Conservation (phyloP, 306 rosid species). For the Quercus wislizeni region DNA sequence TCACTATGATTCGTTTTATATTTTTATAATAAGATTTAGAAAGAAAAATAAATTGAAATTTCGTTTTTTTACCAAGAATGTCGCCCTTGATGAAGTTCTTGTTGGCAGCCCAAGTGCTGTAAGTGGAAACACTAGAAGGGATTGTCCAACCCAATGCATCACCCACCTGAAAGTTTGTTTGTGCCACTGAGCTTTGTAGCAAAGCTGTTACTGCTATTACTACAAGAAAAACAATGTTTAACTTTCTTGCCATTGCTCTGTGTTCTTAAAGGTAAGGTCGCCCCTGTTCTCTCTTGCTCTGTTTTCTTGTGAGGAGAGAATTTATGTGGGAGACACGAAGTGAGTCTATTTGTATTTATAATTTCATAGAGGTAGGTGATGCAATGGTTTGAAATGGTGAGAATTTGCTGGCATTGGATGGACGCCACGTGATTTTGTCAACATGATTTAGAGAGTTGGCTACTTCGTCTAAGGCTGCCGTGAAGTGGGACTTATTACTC, state of each 20-base stretch:
- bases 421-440: too few species aligned
- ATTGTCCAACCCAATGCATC: constrained; percentile 54
- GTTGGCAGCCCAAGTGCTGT: constrained; percentile 54
- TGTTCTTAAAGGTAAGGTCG: constrained; percentile 48
- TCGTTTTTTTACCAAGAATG: constrained; percentile 44
- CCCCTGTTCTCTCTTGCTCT: constrained; percentile 36
- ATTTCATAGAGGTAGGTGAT: too few species aligned
- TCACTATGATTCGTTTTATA: not conserved
- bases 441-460: too few species aligned
- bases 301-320: not conserved
- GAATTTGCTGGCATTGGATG: too few species aligned
- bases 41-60: not conserved
- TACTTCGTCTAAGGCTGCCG: too few species aligned
- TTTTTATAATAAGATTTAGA: not conserved
- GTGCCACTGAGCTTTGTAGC: constrained; percentile 37
- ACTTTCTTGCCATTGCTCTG: constrained; percentile 46
- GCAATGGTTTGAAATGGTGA: too few species aligned
- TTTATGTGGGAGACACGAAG: too few species aligned
- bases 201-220: constrained; percentile 34
- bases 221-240: constrained; percentile 15
- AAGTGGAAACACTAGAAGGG: constrained; percentile 38
- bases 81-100: constrained; percentile 48
- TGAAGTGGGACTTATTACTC: too few species aligned
- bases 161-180: constrained; percentile 54
- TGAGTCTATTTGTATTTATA: too few species aligned